A percentile compares a stretch with the other conserved stretches of the same genome.
Evolutionary conservation across 768 basidiomycete genomes (phyloP).

Genomic region (Lentinula raphanica): DNA sequence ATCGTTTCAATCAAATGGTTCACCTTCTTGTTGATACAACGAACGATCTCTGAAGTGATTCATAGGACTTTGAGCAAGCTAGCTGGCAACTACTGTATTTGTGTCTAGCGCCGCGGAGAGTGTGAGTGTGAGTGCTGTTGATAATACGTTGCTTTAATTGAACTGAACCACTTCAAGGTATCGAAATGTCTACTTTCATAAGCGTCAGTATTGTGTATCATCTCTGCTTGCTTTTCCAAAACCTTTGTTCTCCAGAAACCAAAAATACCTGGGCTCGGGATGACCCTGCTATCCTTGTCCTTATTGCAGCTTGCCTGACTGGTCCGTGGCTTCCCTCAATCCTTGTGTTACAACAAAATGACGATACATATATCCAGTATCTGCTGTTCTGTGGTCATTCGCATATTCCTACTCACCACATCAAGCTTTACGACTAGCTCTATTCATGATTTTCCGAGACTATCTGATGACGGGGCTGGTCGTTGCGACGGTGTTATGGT

Average conservation of each 20-base stretch:
- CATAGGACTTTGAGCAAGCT: constrained; percentile 92
- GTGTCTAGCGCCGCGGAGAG: constrained; percentile 86
- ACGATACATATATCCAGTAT: constrained; percentile 53
- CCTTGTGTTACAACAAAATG: neutral
- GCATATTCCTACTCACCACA: constrained; percentile 65
- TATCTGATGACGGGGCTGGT: constrained; percentile 77
- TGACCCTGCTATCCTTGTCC: constrained; percentile 90
- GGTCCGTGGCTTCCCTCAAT: constrained; percentile 38
- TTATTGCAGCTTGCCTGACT: constrained; percentile 73
- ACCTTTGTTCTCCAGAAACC: constrained; percentile 55
- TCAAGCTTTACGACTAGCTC: constrained; percentile 56
- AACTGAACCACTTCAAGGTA: constrained; percentile 44
- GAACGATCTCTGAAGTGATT: constrained; percentile 7
- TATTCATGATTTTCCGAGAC: constrained; percentile 85
- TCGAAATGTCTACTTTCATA: constrained; percentile 96
- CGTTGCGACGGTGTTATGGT: constrained; percentile 77
- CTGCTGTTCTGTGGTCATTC: constrained; percentile 81
- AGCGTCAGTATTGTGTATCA: constrained; percentile 52
- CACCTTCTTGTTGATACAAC: constrained; percentile 14
- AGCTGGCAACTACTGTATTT: constrained; percentile 95
- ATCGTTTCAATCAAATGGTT: constrained; percentile 86
- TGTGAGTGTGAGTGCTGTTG: constrained; percentile 45
- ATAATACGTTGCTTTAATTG: neutral
- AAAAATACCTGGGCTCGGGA: constrained; percentile 99
- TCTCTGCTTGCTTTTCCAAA: neutral